Conservation (phyloP, 768 basidiomycete species). For the Tylopilus sp. region DNA sequence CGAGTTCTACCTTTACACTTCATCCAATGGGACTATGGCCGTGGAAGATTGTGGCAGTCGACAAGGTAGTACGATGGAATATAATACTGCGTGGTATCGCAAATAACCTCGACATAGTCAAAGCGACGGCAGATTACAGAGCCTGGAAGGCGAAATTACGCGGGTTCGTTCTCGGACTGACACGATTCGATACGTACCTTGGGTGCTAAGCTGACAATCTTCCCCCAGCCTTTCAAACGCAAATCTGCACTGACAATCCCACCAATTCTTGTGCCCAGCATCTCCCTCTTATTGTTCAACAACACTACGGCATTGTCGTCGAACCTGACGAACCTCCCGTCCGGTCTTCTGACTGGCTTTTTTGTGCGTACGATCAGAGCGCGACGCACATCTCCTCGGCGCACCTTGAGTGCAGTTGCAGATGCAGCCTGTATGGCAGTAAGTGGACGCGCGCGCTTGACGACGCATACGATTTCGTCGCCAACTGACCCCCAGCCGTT, state of each 20-base stretch:
- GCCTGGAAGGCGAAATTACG: conserved; percentile 5
- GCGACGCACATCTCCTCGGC: conserved; percentile 90
- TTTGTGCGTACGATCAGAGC: conserved; percentile 94
- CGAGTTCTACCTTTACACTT: not conserved
- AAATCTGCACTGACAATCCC: conserved; percentile 92
- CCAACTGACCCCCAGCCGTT: conserved; percentile 92
- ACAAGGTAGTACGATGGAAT: too few relatives aligned
- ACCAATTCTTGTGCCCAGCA: conserved; percentile 92
- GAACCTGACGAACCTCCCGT: conserved; percentile 84
- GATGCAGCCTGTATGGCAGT: conserved; percentile 63
- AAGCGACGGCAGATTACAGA: conserved; percentile 7
- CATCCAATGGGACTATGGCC: not conserved
- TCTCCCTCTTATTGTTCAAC: conserved; percentile 92
- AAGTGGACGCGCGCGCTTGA: conserved; percentile 86
- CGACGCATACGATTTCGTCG: conserved; percentile 94
- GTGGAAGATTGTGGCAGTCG: not conserved
- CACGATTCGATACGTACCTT: conserved; percentile 48
- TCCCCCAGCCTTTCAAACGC: conserved; percentile 90
- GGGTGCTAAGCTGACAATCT: conserved; percentile 88
- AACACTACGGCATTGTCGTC: conserved; percentile 97
- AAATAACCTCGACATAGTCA: not conserved
- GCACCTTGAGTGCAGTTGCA: conserved; percentile 83
- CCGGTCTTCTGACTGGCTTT: conserved; percentile 80
- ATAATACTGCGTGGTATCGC: not conserved
- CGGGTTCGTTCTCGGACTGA: not conserved